Base-by-base conservation (phyloP, 177 flowering plant species). In the Tripterygium wilfordii region DNA sequence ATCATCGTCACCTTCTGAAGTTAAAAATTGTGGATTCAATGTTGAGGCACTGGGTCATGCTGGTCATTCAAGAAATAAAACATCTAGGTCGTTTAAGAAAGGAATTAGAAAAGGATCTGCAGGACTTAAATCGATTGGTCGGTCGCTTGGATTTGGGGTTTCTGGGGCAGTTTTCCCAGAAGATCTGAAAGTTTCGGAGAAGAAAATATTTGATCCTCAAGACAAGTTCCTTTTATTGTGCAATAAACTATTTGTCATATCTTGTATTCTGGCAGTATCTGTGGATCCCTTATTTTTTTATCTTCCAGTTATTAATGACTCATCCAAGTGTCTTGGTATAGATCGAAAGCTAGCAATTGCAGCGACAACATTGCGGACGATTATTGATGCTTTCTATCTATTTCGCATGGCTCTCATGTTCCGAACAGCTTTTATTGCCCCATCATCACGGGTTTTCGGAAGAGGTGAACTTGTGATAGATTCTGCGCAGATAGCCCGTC, bases 401-500 rank as follows among this genome's bases (percentile, higher is more conserved):
- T 67, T 85, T 55, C 96, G 61, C 78, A 88, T 91, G 85, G 75
- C 67, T 62, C 82, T 91, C 37, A 92, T 85, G 50, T 91, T 88
- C 49, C 84, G 94, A 18, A 91, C 96, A 15, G 98, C 95, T 48
- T 91, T 71, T 57, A 83, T 91, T 74, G 98, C 98, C 30, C 98
- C 96, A 40, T 83, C 95, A 43, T 91, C 98, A 61, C 82, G 96
- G 49, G 98, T 88, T 45, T 91, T 91, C 68, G 98, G 98, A 38
- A 76, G 96, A 45, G 98, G 98, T 56, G 98, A 85, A 75, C 98
- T 91, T 60, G 96, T 88, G 36, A 80, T 85, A 45, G 87, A 85
- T 66, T 78, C 90, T 60, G 77, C 71, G 59, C 65, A 80, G 55
- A 91, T 91, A 49, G 98, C 98, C 8, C 80, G 72, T 57, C 69